Evolutionary conservation across 2,329 filamentous ascomycete genomes (phyloP), one percentile per base, ranked within the genome.

Genomic region (Fusarium nematophilum): DNA sequence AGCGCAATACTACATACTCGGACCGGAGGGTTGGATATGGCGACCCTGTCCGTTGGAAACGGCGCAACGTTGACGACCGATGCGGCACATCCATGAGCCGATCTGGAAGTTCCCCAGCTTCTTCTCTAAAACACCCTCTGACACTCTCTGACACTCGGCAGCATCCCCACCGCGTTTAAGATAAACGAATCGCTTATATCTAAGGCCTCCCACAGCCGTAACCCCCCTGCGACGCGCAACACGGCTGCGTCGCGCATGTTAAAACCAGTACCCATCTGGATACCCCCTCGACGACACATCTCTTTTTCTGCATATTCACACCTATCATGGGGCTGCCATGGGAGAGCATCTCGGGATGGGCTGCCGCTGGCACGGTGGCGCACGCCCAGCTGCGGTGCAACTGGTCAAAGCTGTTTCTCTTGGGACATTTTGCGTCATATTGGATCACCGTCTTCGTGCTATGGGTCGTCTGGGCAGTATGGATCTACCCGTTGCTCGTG

Each of bases 401-500:
- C 27, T 65, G 72, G 71, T 75, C 76, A 9, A 69, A 62, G 17
- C 51, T 59, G 7, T 47, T 67, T 10, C 73, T 81, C 11, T 14
- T 74, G 11, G 43, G 57, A 33, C 67, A 59, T 29, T 82, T 82
- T 47, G 33, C 65, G 6, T 57, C 58, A 10, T 53, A 73, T 23
- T 83, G 75, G 74, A 6, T 72, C 3, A 40, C 73, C 4, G 73
- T 78, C 56, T 54, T 75, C 15, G 27, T 75, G 8, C 29, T 63
- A 4, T 82, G 74, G 70, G 69, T 36, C 13, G 11, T 78, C n/a
- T 85, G 78, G 75, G 62, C 62, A 3, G 65, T 80, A 17, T 70
- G 83, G 33, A 67, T 85, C 26, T 85, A 80, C 62, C 83, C 83
- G 13, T 76, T 78, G 23, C 69, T 77, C 62, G 75, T 83, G 61